Percentiles rank a stretch among this genome's conserved stretches.
phyloP scores from a whole-genome alignment of 495 filamentous ascomycete genomes.

The Hypomontagnella submonticulosa region DNA sequence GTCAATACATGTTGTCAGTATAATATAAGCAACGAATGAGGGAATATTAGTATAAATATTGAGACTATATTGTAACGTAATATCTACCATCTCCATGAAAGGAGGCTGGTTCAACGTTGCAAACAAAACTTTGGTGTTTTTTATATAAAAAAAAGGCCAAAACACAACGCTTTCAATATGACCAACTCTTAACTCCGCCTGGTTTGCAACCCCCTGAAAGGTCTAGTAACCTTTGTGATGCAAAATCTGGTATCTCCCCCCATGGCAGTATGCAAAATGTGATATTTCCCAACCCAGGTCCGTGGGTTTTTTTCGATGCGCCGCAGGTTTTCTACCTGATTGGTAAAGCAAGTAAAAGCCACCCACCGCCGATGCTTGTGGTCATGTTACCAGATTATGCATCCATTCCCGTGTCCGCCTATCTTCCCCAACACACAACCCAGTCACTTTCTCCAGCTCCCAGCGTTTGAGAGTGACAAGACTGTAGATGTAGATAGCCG shows the following conservation, averaged over 20 bases:
- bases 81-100: too few relatives aligned
- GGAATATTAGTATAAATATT: too few relatives aligned
- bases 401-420: constrained; percentile 18
- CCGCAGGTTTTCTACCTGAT: constrained; percentile 32
- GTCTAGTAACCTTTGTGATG: constrained; percentile 43
- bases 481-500: constrained; percentile 38
- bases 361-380: constrained; percentile 26
- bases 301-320: constrained; percentile 36
- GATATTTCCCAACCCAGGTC: constrained; percentile 28
- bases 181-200: constrained; percentile 26
- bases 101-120: background rate
- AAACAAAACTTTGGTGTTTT: constrained; percentile 6
- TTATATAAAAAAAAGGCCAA: background rate
- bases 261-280: constrained; percentile 34
- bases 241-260: constrained; percentile 47
- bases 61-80: too few relatives aligned
- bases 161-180: background rate
- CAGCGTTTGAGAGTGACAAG: constrained; percentile 4
- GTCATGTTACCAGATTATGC: constrained; percentile 39
- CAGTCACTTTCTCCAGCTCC: background rate
- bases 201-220: constrained; percentile 31
- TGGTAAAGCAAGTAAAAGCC: constrained; percentile 41
- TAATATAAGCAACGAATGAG: too few relatives aligned
- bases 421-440: constrained; percentile 4
- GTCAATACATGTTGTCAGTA: too few relatives aligned